Evolutionary conservation across 2,329 filamentous ascomycete genomes (phyloP), one percentile per base, ranked within the genome.

Genomic region (Fusarium sp.): DNA sequence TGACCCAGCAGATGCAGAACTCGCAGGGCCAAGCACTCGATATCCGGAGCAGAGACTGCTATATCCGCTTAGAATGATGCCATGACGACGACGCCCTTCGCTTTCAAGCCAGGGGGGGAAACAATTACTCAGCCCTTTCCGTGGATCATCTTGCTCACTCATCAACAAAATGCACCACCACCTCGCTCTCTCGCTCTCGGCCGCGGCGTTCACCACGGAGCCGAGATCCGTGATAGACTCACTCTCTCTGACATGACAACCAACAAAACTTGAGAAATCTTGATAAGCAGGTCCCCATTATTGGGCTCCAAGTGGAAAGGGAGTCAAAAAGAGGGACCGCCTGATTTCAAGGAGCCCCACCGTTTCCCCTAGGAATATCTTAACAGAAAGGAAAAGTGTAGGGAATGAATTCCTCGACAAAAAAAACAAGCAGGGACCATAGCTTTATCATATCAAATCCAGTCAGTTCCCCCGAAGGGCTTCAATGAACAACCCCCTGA

Each of bases 221-320:
- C 70, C 70, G 70, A 71, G 44, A 53, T 66, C 61, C 57, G 61
- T 51, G 46, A 54, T 7, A 57, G 42, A 46, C 25, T 56, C 13
- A 49, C 23, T 25, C 20, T 44, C 14, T 44, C 14, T 33, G 14
- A 55, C 18, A 27, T 27, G 25, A 27, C 25, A 27, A 8, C 53
- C 31, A 16, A 33, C 31, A 61, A 60, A 23, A 23, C 18, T 64
- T 31, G 4, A n/a, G 50, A 33, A 53, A 20, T 51, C 36, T 31
- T 38, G 16, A 27, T 14, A 38, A 57, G n/a, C 31, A 20, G 27
- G 38, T 65, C 57, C 50, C 71, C 64, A 66, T 73, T 50, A 25
- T 73, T 70, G 49, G 71, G 71, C 71, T 67, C 61, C 62, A 69
- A 72, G 49, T 20, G 46, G 64, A 27, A 27, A 27, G 25, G 25